A percentile compares a stretch with the other conserved stretches of the same genome.
Evolutionary conservation across 78 protist species (phyloP).

Genomic region (Guillardia theta): DNA sequence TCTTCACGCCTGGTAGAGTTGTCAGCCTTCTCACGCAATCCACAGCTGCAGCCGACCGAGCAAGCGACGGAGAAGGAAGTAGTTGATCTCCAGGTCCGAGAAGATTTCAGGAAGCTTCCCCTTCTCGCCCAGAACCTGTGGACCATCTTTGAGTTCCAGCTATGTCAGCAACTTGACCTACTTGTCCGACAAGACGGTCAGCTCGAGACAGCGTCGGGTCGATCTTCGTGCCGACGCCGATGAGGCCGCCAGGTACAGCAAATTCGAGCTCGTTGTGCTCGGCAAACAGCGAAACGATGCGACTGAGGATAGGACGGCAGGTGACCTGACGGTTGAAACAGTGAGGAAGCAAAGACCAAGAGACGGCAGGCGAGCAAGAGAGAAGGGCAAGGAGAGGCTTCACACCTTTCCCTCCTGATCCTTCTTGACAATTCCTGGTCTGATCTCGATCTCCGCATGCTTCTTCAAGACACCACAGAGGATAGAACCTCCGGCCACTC

Average conservation of each 20-base stretch:
- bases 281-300: constrained; percentile 88
- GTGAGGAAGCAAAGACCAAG: background rate
- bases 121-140: constrained; percentile 89
- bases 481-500: constrained; percentile 99
- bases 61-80: constrained; percentile 88
- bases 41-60: constrained; percentile 14
- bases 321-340: constrained; percentile 48
- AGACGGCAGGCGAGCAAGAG: background rate
- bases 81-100: constrained; percentile 76
- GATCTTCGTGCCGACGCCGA: constrained; percentile 99
- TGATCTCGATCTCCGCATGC: constrained; percentile 97
- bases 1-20: constrained; percentile 94
- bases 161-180: background rate
- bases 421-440: constrained; percentile 91
- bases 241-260: constrained; percentile 99
- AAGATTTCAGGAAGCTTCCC: constrained; percentile 91
- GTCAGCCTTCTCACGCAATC: too few species aligned
- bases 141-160: background rate
- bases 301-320: constrained; percentile 88
- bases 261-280: constrained; percentile 62
- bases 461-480: constrained; percentile 92
- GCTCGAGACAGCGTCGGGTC: constrained; percentile 98
- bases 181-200: constrained; percentile 97
- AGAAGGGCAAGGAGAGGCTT: background rate
- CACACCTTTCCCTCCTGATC: constrained; percentile 19